Evolutionary conservation across 1,284 basidiomycete genomes (phyloP), one percentile per base, ranked within the genome.

Genomic region (Wallemia ichthyophaga): DNA sequence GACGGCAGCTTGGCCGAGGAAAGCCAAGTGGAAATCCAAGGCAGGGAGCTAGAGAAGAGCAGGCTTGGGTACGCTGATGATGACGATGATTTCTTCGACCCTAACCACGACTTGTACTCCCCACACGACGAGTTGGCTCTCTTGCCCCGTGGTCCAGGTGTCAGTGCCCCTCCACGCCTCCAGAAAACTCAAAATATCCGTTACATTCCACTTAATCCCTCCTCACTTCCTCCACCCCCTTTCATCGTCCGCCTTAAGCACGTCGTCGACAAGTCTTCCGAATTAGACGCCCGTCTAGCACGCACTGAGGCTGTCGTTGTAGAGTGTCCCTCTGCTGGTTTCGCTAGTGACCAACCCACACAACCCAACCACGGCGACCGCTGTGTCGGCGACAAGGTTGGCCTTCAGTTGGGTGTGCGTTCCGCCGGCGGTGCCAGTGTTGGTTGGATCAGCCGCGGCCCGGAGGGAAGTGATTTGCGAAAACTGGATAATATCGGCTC

Each of bases 401-500:
- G 79, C 58, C 66, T 80, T 13, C 72, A 80, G 61, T 71, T 88
- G 64, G 74, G 80, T 61, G 80, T 85, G 5, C 74, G 73, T 61
- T 86, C 86, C 5, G 80, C 87, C 1, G 81, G 84, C 23, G 82
- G 85, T 2, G 73, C 89, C 62, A 81, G 78, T 64, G 73, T 87
- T 57, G 75, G 77, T 37, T 89, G 84, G 83, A 75, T 76, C 65
- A 79, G 79, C 66, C 76, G 79, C 54, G 69, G 79, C 60, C 76
- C 81, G 64, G 76, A 77, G 48, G 72, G 73, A 61, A 72, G 73
- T 54, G 33, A 60, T 21, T 57, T 60, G 58, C 80, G 85, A 64
- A 72, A 76, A 54, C 85, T 83, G 60, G 71, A 81, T 26, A 82
- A 88, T 11, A 84, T 88, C 67, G 85, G 84, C 1, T 86, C 89